Base-by-base conservation (phyloP, 352 stramenopile species). In the Pilasporangium apinafurcum region DNA sequence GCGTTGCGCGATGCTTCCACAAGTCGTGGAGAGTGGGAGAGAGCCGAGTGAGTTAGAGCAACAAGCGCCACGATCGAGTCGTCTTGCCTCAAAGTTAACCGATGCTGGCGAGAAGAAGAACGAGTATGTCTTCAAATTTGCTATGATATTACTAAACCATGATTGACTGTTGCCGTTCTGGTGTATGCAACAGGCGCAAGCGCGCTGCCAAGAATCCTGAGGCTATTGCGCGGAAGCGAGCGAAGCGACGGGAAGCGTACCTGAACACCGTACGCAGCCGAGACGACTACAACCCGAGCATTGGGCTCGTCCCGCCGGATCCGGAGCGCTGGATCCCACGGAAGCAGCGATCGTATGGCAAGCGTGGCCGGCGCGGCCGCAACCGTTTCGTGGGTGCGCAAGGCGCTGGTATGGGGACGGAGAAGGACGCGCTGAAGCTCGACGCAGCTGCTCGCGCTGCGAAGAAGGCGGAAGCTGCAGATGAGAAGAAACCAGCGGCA, bases 321-420 rank as follows among this genome's bases (percentile, higher is more conserved):
- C 77, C 77, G 14, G 80, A 90, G 58, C 77, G 80, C 38, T 92
- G 80, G 80, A 88, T 92, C 51, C 74, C 80, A n/a, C 76, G 78
- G 46, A 92, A 92, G 53, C 80, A 92, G 65, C 77, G 80, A 24
- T 86, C 77, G 48, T 65, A 86, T 38, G 62, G 72, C 34, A 86
- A 86, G 60, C 74, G 78, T 47, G 75, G 76, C 8, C 80, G 80
- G 50, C 75, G 76, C 40, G 75, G 74, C 22, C 72, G 77, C 55
- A 88, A 89, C 59, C 80, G 80, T 48, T 92, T 92, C 51, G 75
- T 92, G 8, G 80, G 80, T 29, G 80, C 80, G 6, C 80, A 92
- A 35, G 80, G 80, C 32, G 68, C 80, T 27, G 80, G 80, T 28
- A 86, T 86, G 72, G 59, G 68, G 51, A 86, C 77, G 43, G 66